phyloP scores from a whole-genome alignment of 768 basidiomycete genomes.

The Amanita phalloides region DNA sequence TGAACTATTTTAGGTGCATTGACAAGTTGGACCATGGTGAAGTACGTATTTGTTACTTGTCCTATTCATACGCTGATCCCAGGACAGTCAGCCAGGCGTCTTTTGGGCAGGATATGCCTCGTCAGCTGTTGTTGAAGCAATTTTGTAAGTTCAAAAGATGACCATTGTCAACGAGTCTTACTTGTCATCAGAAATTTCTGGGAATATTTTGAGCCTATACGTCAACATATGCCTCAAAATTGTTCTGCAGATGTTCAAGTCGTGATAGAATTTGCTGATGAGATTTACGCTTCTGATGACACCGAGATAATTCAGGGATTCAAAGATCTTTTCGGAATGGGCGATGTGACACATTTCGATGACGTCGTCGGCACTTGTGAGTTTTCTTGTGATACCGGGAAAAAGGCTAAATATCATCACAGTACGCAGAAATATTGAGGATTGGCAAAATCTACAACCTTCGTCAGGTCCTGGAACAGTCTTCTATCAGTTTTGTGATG shows the following conservation, averaged over 20 bases:
- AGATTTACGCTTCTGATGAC: constrained; percentile 37
- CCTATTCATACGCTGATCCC: not conserved
- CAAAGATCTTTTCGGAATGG: constrained; percentile 51
- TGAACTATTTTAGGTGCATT: constrained; percentile 21
- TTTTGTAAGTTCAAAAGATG: constrained; percentile 22
- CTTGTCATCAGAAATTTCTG: constrained; percentile 40
- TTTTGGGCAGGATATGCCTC: constrained; percentile 59
- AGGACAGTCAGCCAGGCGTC: constrained; percentile 44
- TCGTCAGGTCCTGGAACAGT: constrained; percentile 29
- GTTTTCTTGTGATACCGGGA: constrained; percentile 23
- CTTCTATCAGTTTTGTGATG: constrained; percentile 59
- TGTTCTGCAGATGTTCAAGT: constrained; percentile 65
- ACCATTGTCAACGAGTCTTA: not conserved
- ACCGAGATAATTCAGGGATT: constrained; percentile 36
- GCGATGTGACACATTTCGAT: constrained; percentile 45
- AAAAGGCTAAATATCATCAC: constrained; percentile 21
- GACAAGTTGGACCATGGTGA: constrained; percentile 59
- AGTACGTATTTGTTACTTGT: constrained; percentile 25
- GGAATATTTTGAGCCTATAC: constrained; percentile 66
- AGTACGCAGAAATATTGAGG: constrained; percentile 52
- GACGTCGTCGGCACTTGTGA: constrained; percentile 53
- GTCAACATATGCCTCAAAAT: constrained; percentile 56
- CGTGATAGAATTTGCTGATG: constrained; percentile 51
- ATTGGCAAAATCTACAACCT: constrained; percentile 58
- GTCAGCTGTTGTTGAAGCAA: constrained; percentile 56